Base-by-base conservation (phyloP, 768 basidiomycete genomes). In the Floccularia luteovirens region DNA sequence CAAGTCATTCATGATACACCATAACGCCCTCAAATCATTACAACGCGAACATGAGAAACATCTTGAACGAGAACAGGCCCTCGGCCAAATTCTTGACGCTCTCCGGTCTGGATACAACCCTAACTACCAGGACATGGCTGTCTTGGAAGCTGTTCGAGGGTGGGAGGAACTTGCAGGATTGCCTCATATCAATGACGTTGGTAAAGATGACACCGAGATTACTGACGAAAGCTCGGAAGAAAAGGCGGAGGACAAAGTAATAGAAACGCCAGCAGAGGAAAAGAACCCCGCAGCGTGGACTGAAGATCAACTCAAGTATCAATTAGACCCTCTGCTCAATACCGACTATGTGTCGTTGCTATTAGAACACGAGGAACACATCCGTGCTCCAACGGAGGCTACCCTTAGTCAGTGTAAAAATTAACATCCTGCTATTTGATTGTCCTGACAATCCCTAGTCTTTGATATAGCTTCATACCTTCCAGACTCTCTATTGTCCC, bases 111-210 rank as follows among this genome's bases (percentile, higher is more conserved):
- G 84, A 3, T 97, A 96, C 64, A 99, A 99, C 58, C 94, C 94
- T 12, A 99, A 99, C 59, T 97, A 97, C 61, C 93, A 97, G 57
- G 94, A 99, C 56, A 98, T 99, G 94, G 92, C 91, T 2, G 94
- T 98, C 35, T 75, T 96, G 21, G 93, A 94, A 49, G 93, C 94
- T 13, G 92, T 97, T 12, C 80, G 91, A 34, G 93, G 92, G 11
- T 98, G 89, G 82, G 88, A 91, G 55, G 79, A 72, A 31, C 69
- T 80, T 5, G 79, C 82, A 10, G 73, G 74, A 1, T 60, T 86
- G 14, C 80, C 80, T 1, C 83, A 83, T 42, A 81, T 85, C 53
- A 79, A 81, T 45, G 81, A 86, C 35, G 70, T 74, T 5, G 72
- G 67, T 20, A 78, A 79, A 50, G 72, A 70, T 5, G 62, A 63